A percentile compares a stretch with the other conserved stretches of the same genome.
Conservation (phyloP, 169 alveolate genomes). For the Plasmodium blacklocki region DNA sequence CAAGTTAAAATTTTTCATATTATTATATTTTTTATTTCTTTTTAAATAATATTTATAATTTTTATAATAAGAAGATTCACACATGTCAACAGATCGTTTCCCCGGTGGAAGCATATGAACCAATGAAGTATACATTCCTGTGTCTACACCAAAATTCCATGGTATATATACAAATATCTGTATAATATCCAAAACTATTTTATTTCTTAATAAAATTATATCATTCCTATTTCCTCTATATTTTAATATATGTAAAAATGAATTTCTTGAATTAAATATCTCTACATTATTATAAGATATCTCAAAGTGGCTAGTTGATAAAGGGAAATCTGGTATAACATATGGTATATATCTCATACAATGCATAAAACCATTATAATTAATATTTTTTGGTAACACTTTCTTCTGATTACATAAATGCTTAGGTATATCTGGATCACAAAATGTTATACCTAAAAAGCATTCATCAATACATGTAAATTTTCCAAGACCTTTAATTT, state of each 20-base stretch:
- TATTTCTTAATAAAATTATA: conserved; percentile 33
- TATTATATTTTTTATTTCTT: background rate
- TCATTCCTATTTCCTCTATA: conserved; percentile 49
- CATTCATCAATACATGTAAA: conserved; percentile 59
- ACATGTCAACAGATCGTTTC: conserved; percentile 24
- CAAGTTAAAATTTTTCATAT: background rate
- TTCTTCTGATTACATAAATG: conserved; percentile 48
- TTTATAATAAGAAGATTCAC: conserved; percentile 45
- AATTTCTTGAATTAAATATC: conserved; percentile 69
- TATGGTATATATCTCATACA: conserved; percentile 76
- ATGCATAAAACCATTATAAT: conserved; percentile 63
- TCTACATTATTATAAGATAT: conserved; percentile 26
- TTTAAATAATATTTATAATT: conserved; percentile 31
- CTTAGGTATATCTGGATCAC: conserved; percentile 75
- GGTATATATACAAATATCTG: conserved; percentile 61
- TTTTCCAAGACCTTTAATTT: conserved; percentile 65
- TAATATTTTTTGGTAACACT: conserved; percentile 60
- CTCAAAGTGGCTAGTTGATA: conserved; percentile 43
- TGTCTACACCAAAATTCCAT: conserved; percentile 63
- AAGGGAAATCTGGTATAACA: conserved; percentile 73
- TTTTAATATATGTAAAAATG: conserved; percentile 46
- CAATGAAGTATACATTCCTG: conserved; percentile 15
- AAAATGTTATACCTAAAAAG: conserved; percentile 65
- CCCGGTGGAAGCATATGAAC: conserved; percentile 2
- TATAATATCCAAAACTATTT: conserved; percentile 51